Percentiles rank a stretch among this genome's conserved stretches.
Evolutionary conservation across 1,284 basidiomycete species (phyloP).

Genomic region (Rhodotorula sp.): DNA sequence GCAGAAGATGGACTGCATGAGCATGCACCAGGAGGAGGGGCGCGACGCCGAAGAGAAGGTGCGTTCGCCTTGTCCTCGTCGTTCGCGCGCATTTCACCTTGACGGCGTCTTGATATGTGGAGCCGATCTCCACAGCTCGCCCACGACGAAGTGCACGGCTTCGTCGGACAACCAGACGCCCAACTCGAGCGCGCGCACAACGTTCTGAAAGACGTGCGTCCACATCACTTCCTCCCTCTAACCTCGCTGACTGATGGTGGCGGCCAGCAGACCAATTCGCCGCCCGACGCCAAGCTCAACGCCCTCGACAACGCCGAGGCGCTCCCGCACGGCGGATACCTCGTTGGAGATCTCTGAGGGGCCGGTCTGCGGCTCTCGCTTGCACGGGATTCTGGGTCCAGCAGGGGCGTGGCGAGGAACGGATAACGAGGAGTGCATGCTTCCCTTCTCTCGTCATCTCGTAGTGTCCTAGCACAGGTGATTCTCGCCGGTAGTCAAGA

Average conservation of each 20-base stretch:
- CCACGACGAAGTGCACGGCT: conserved; percentile 12
- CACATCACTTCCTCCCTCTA: too few species aligned
- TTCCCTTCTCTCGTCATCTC: neutral
- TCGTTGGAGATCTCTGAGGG: conserved; percentile 18
- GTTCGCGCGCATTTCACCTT: neutral
- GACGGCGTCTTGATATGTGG: too few species aligned
- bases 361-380: neutral
- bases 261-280: conserved; percentile 6
- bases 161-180: neutral
- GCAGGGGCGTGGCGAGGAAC: neutral
- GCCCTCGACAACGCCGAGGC: conserved; percentile 22
- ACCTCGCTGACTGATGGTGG: neutral
- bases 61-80: neutral
- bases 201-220: conserved; percentile 7
- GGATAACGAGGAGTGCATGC: neutral
- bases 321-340: conserved; percentile 23
- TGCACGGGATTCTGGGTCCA: neutral
- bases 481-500: too few species aligned
- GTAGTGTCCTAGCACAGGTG: too few species aligned
- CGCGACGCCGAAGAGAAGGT: neutral
- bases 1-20: neutral
- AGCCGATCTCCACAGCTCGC: neutral
- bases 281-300: conserved; percentile 24
- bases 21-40: conserved; percentile 4
- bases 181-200: neutral